Evolutionary conservation across 1,284 basidiomycete genomes (phyloP).

Genomic region (Austropuccinia psidii): DNA sequence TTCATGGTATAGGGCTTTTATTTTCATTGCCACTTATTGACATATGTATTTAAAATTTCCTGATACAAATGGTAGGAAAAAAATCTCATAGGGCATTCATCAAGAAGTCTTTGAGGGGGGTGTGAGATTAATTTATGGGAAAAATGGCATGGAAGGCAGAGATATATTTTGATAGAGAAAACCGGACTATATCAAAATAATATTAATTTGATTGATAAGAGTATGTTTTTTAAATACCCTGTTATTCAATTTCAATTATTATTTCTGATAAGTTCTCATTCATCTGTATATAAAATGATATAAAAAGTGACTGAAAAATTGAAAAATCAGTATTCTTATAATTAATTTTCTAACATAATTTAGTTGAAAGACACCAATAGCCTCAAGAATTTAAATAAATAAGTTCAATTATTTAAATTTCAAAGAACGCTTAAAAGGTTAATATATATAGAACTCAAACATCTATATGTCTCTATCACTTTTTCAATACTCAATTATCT

Average conservation of each 20-base stretch:
- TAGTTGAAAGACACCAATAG: neutral
- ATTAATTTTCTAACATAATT: too few species aligned
- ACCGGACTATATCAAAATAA: neutral
- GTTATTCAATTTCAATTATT: too few species aligned
- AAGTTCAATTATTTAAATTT: slow-evolving; percentile 19
- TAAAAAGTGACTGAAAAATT: too few species aligned
- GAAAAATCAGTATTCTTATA: too few species aligned
- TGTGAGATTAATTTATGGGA: neutral
- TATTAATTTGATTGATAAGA: neutral
- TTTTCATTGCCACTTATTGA: neutral
- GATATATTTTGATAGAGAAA: neutral
- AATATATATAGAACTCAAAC: too few species aligned
- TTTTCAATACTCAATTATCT: too few species aligned
- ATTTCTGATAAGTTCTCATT: too few species aligned
- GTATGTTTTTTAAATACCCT: too few species aligned
- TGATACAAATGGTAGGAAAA: neutral
- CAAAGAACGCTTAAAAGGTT: too few species aligned
- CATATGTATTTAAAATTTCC: neutral
- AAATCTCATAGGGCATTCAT: slow-evolving; percentile 1
- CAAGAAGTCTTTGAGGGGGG: neutral
- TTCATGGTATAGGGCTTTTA: neutral
- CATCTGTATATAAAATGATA: too few species aligned
- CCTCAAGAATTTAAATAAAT: neutral
- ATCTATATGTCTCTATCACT: too few species aligned
- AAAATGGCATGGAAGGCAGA: neutral